Evolutionary conservation across 2,329 filamentous ascomycete species (phyloP), one percentile per base, ranked within the genome.

Genomic region (Fusarium cyanostomum): DNA sequence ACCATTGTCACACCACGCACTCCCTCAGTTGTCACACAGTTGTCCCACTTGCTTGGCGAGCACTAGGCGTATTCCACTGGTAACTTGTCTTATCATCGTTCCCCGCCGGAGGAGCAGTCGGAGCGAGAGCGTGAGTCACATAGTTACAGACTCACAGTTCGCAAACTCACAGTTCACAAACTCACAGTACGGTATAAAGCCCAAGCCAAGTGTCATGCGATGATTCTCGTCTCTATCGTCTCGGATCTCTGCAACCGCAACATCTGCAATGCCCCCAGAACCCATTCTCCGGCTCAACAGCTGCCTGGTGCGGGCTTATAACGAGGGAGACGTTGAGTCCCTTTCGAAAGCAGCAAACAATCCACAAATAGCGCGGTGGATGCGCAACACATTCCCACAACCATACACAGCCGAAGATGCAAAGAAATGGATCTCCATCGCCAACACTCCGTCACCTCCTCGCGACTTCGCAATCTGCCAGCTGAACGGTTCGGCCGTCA

Each of bases 261-360:
- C 35, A 24, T 38, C 18, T 12, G 12, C 1, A 24, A 38, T 38
- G 16, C 8, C 35, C 16, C 11, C 35, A 7, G 9, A 38, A 26
- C 35, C 35, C 7, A 38, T 38, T 12, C 35, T 38, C 16, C 15
- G 27, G 39, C 50, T 52, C 16, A 38, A 7, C 1, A 38, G 3
- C 9, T 52, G 41, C 2, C 5, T 26, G 0, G 33, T 52, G 8
- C 15, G 41, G 0, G 2, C 31, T 26, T 52, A 44, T 11, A 1
- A 31, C 4, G 8, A 38, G 2, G 2, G 8, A 5, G 50, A 52
- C 10, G 1, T 26, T 4, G 39, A 24, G 12, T 52, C 33, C 13
- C 50, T 52, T 9, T 9, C 26, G 1, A 52, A 45, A 31, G 50
- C 31, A 44, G 50, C 50, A 8, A 26, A 52, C 24, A 52, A 52